Conservation (phyloP, 345 rosid genomes). For the Acer campestre region DNA sequence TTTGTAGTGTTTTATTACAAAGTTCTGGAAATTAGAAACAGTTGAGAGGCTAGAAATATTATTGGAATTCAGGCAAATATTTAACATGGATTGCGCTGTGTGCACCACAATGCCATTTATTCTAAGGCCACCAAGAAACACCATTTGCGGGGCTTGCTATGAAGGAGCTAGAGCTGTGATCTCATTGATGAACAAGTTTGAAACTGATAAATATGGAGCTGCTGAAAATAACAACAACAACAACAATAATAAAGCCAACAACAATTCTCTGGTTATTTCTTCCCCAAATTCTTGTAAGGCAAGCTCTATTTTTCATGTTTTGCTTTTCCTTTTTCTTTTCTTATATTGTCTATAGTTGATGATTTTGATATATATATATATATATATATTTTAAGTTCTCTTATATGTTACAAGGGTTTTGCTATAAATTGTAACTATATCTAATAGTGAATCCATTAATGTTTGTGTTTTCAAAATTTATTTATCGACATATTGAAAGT, state of each 20-base stretch:
- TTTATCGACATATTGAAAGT: too few relatives aligned
- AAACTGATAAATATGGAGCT: slow-evolving; percentile 35
- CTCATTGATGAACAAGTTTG: slow-evolving; percentile 56
- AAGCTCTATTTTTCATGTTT: slow-evolving; percentile 34
- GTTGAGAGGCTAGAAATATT: too few relatives aligned
- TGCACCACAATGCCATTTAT: slow-evolving; percentile 74
- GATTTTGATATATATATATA: neutral
- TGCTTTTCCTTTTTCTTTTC: neutral
- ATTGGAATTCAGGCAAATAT: neutral
- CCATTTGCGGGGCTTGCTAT: slow-evolving; percentile 75
- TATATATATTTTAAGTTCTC: neutral
- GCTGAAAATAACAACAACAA: neutral
- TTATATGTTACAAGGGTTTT: neutral
- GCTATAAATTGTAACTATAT: neutral
- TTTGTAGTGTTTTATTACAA: neutral
- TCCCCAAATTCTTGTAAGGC: slow-evolving; percentile 61
- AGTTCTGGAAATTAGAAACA: neutral
- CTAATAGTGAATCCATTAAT: neutral
- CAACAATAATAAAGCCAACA: neutral
- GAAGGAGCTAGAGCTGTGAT: slow-evolving; percentile 65
- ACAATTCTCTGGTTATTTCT: slow-evolving; percentile 14
- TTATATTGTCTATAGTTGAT: neutral
- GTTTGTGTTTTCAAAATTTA: too few relatives aligned
- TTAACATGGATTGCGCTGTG: slow-evolving; percentile 77
- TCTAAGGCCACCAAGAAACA: slow-evolving; percentile 86